phyloP scores from a whole-genome alignment of 2,329 filamentous ascomycete genomes.

The Colletotrichum sp. region DNA sequence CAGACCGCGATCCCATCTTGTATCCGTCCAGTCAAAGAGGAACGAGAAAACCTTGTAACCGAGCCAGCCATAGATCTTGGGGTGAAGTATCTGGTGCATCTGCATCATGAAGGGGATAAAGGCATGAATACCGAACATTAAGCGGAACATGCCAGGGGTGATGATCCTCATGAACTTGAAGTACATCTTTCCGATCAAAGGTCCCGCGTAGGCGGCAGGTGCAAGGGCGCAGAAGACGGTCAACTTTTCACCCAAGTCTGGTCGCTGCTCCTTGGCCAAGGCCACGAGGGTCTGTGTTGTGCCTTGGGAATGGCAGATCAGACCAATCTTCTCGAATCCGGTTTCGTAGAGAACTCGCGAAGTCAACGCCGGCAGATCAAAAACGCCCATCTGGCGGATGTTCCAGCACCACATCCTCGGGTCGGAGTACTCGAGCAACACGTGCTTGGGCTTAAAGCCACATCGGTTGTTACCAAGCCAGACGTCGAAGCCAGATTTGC shows the following conservation, averaged over 20 bases:
- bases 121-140: constrained; percentile 89
- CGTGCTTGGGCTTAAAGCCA: constrained; percentile 81
- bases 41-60: constrained; percentile 91
- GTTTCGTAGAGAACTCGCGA: constrained; percentile 83
- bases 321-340: constrained; percentile 79
- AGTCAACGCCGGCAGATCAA: constrained; percentile 83
- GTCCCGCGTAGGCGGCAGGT: constrained; percentile 88
- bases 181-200: constrained; percentile 84
- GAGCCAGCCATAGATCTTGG: constrained; percentile 76
- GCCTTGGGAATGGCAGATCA: constrained; percentile 89
- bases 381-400: constrained; percentile 89
- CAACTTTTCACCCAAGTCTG: constrained; percentile 81
- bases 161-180: constrained; percentile 91
- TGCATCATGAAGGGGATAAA: constrained; percentile 95
- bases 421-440: constrained; percentile 72
- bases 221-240: constrained; percentile 91
- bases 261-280: constrained; percentile 86
- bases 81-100: constrained; percentile 72
- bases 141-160: constrained; percentile 74
- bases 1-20: constrained; percentile 81
- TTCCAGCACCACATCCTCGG: constrained; percentile 98
- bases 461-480: constrained; percentile 96
- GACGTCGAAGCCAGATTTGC: constrained; percentile 91
- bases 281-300: constrained; percentile 89
- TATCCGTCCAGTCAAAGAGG: constrained; percentile 87